Base-by-base conservation (phyloP, 106 monocot genomes). In the Xerophyta viscosa region DNA sequence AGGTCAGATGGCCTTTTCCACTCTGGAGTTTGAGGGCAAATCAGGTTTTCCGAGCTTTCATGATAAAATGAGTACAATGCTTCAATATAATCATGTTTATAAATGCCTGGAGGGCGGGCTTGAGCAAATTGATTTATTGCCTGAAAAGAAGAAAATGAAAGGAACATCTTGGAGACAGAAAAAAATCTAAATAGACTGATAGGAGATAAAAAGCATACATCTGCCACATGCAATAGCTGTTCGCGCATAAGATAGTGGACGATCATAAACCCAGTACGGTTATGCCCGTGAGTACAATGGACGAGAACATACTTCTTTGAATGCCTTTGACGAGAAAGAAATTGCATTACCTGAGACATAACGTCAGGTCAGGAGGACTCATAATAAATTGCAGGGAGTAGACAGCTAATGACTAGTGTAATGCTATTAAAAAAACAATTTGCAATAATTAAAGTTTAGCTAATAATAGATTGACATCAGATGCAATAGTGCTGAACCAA, bases 211-310 rank as follows among this genome's bases (percentile, higher is more conserved):
- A 17, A 41, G 53, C 48, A 46, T 80, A 86, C 85, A 64, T 86
- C 72, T 20, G 80, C 19, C 24, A 86, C 85, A 50, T 60, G 54
- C 24, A 61, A 54, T 1, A 58, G 29, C 18, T 86, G 76, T 65
- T 80, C 33, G 24, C 85, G 68, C 62, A 86, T 64, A 31, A 86
- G 72, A 31, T 62, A 86, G 68, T 86, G 76, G 42, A 80, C 42
- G 20, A 86, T 80, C 85, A 86, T 86, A 59, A 76, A 86, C 21
- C 85, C 85, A 11, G 85, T 86, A 21, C 85, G 76, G 24, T 86
- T 86, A 50, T 86, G 85, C 21, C 85, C 85, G 66, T 86, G 85
- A 4, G 85, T 86, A 66, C 85, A 86, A 48, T 86, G 85, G 45
- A 86, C 85, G 62, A 86, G 72, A 54, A 86, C 65, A 60, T 65